Base-by-base conservation (phyloP, 1,139 yeast species). In the Kluyveromyces sp. region DNA sequence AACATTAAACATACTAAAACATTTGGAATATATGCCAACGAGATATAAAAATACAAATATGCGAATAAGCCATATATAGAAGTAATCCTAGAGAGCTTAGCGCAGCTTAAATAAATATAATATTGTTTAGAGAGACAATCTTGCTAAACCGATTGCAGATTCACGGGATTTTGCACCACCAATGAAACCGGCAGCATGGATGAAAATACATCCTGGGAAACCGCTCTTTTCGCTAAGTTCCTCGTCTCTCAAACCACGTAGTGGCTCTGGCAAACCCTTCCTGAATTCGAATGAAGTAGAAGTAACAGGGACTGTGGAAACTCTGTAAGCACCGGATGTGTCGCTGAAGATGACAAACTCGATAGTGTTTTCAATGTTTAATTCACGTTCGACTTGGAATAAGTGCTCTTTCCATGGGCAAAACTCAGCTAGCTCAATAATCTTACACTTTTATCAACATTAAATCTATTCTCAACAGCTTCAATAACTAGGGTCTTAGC, bases 361-460 rank as follows among this genome's bases (percentile, higher is more conserved):
- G 43, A 81, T 76, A 51, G 72, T 73, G 33, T 85, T 88, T 29
- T 73, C 70, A 45, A 68, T 62, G 25, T 66, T 63, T 51, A 75
- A 68, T 49, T 80, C 88, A 56, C 73, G 74, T 66, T 89, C 97
- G 53, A 88, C 74, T 37, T 73, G 72, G 62, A 81, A 86, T 47
- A 92, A 71, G 63, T 92, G 97, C 59, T 88, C 96, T 66, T 89
- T 90, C 98, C 98, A 92, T 45, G 96, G 95, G 49, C 89, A 85
- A 63, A 83, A 87, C 53, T 75, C 76, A 25, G 77, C 80, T 53
- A 92, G 74, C 3, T 86, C 73, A 10, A 94, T 62, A 43, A 92
- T 81, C 53, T 82, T 78, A 31, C 96, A 29, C 83, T 73, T 49
- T 68, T 56, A 57, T 83, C 81, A 37, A 74, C 74, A 2, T 75